Conservation (phyloP, 1,284 basidiomycete species). For the Phellopilus nigrolimitatus region DNA sequence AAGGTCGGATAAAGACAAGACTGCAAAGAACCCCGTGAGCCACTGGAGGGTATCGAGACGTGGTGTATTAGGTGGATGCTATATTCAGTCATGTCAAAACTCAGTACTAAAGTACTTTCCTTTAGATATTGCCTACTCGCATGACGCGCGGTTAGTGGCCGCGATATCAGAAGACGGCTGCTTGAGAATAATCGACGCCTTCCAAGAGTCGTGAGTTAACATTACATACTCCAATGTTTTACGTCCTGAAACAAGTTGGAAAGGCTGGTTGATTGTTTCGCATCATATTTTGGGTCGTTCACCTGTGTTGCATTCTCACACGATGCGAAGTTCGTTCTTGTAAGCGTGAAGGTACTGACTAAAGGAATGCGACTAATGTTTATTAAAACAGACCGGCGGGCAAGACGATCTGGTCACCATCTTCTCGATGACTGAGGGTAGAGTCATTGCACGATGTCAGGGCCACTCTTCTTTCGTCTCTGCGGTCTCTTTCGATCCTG, state of each 20-base stretch:
- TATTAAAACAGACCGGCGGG: constrained; percentile 60
- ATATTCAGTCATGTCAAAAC: not conserved
- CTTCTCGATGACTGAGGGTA: constrained; percentile 86
- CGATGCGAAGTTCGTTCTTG: constrained; percentile 88
- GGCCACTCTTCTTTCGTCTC: constrained; percentile 95
- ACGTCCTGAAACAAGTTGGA: constrained; percentile 3
- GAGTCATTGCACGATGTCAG: constrained; percentile 93
- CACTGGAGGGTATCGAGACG: constrained; percentile 76
- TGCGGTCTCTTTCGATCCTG: constrained; percentile 83
- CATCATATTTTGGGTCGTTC: constrained; percentile 88
- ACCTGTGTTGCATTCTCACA: constrained; percentile 93
- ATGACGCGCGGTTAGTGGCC: constrained; percentile 83
- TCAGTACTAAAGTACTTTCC: constrained; percentile 12
- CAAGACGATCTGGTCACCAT: constrained; percentile 95
- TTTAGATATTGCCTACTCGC: constrained; percentile 84
- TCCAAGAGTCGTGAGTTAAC: constrained; percentile 72
- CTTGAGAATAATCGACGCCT: constrained; percentile 79
- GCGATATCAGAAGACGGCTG: constrained; percentile 88
- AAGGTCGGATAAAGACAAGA: constrained; percentile 55
- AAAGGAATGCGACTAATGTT: not conserved
- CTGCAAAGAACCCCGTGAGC: constrained; percentile 78
- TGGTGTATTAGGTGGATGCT: constrained; percentile 64
- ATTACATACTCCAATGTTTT: constrained; percentile 1
- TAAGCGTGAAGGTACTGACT: constrained; percentile 30
- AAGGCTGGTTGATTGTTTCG: constrained; percentile 84